Evolutionary conservation across 169 alveolate species (phyloP), one percentile per base, ranked within the genome.

Genomic region (Pseudocohnilembus persalinus): DNA sequence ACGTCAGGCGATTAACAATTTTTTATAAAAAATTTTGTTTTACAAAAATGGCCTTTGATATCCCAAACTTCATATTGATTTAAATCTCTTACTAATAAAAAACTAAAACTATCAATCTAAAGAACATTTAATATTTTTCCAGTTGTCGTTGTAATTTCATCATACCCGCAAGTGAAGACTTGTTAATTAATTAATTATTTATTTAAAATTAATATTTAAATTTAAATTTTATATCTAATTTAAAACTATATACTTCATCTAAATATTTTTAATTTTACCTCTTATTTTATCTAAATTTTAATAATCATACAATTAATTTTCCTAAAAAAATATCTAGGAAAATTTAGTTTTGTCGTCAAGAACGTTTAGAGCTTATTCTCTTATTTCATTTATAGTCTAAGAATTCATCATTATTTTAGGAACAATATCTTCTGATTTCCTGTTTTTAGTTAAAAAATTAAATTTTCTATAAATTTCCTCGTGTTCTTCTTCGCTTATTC

Each of bases 221-320:
- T n/a, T n/a, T n/a, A n/a, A n/a, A n/a, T n/a, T n/a, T n/a, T n/a
- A n/a, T n/a, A n/a, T n/a, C n/a, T n/a, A n/a, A n/a, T n/a, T n/a
- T n/a, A n/a, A n/a, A n/a, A n/a, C n/a, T n/a, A n/a, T n/a, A n/a
- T n/a, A n/a, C n/a, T n/a, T n/a, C n/a, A n/a, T n/a, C n/a, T n/a
- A n/a, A n/a, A n/a, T n/a, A n/a, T 49, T 49, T 49, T 49, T 11
- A 11, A 11, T 4, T 49, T 4, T 49, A 49, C 68, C 68, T 49
- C 82, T 63, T 1, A 77, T 68, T 33, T 77, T 77, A 25, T 77
- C 82, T 77, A 77, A 29, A 77, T 77, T 77, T 33, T 77, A 64
- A 27, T 33, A 77, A 20, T 77, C 63, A 27, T 77, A 77, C 24
- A 77, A 16, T 0, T 33, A 27, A 33, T 77, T 6, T 33, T 77